Percentiles rank a stretch among this genome's conserved stretches.
Evolutionary conservation across 805 yeast species (phyloP).

Genomic region (Scheffersomyces amazonensis): DNA sequence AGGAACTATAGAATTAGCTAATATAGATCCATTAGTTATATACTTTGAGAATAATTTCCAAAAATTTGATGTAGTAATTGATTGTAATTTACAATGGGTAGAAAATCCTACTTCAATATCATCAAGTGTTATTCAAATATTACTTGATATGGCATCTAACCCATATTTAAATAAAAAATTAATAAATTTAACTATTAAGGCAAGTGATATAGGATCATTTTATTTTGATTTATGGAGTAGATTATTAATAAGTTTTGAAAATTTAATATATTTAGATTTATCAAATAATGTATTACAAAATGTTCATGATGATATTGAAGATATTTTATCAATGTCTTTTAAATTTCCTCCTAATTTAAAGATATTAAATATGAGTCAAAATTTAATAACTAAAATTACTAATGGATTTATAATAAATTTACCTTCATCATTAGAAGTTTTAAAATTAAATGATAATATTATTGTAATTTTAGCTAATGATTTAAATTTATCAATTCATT

Average conservation of each 20-base stretch:
- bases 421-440: conserved; percentile 22
- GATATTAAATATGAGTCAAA: conserved; percentile 21
- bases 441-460: conserved; percentile 13
- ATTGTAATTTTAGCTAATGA: conserved; percentile 3
- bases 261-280: conserved; percentile 19
- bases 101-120: conserved; percentile 32
- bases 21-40: not conserved
- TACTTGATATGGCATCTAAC: conserved; percentile 12
- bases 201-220: conserved; percentile 34
- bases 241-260: conserved; percentile 21
- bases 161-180: conserved; percentile 16
- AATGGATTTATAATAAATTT: conserved; percentile 16
- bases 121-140: conserved; percentile 22
- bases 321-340: conserved; percentile 13
- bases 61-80: conserved; percentile 20
- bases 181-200: conserved; percentile 17
- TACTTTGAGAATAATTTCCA: conserved; percentile 6
- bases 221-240: conserved; percentile 30
- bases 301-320: conserved; percentile 9
- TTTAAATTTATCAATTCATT: conserved; percentile 3
- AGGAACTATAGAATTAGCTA: not conserved
- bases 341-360: conserved; percentile 23
- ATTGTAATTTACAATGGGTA: conserved; percentile 23
- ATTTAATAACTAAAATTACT: conserved; percentile 18
- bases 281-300: conserved; percentile 21